phyloP scores from a whole-genome alignment of 2,329 filamentous ascomycete species.

The Mycosphaerelloides madeirae region DNA sequence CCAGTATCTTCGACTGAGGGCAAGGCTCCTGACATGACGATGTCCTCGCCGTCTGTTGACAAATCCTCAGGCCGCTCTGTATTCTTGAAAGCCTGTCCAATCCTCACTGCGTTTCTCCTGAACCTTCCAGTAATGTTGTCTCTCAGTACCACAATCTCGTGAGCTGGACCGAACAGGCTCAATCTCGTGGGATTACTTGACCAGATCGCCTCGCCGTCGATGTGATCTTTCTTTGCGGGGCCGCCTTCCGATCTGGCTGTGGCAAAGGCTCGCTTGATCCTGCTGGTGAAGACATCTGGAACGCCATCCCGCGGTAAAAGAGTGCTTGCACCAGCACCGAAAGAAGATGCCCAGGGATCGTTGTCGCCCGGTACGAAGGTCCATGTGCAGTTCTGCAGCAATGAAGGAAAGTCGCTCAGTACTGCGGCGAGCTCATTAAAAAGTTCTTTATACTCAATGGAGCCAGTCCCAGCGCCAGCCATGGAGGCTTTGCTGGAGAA shows the following conservation, averaged over 20 bases:
- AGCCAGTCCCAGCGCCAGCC: slow-evolving; percentile 65
- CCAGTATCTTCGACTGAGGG: slow-evolving; percentile 21
- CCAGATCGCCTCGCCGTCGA: slow-evolving; percentile 74
- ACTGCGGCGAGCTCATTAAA: slow-evolving; percentile 83
- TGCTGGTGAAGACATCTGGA: slow-evolving; percentile 84
- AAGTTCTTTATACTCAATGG: slow-evolving; percentile 94
- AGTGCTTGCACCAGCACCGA: slow-evolving; percentile 67
- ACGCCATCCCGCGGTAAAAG: slow-evolving; percentile 67
- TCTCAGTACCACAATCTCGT: slow-evolving; percentile 81
- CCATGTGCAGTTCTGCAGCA: slow-evolving; percentile 77
- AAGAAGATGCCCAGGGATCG: slow-evolving; percentile 91
- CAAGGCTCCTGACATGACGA: slow-evolving; percentile 29
- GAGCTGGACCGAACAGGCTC: slow-evolving; percentile 77
- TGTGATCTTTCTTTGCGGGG: slow-evolving; percentile 42
- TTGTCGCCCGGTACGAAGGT: slow-evolving; percentile 94
- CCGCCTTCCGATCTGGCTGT: slow-evolving; percentile 66
- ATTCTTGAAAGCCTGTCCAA: slow-evolving; percentile 49
- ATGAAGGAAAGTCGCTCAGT: slow-evolving; percentile 74
- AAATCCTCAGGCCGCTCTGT: slow-evolving; percentile 17
- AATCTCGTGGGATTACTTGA: slow-evolving; percentile 81
- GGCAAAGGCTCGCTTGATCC: slow-evolving; percentile 75
- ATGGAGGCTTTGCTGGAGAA: slow-evolving; percentile 61
- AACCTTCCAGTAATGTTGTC: slow-evolving; percentile 81
- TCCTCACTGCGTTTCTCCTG: slow-evolving; percentile 68
- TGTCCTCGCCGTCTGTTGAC: slow-evolving; percentile 13